phyloP scores from a whole-genome alignment of 2,329 filamentous ascomycete genomes.

The Penicillium digitatum region DNA sequence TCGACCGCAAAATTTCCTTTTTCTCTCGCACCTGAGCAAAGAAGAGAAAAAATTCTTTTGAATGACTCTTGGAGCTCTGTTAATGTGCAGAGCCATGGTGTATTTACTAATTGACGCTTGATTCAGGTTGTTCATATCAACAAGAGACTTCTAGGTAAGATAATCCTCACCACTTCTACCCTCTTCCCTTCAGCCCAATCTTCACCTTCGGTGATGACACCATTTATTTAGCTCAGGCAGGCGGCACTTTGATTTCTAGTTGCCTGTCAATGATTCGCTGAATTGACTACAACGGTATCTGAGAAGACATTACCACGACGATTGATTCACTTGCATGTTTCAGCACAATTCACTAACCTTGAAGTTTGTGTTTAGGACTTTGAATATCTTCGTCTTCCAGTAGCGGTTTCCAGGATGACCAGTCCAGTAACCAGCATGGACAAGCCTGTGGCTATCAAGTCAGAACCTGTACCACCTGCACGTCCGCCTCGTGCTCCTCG shows the following conservation, averaged over 20 bases:
- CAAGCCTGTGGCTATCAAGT: slow-evolving; percentile 15
- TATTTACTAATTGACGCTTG: not conserved
- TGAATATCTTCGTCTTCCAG: slow-evolving; percentile 15
- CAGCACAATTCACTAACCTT: slow-evolving; percentile 23
- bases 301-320: slow-evolving; percentile 51
- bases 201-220: slow-evolving; percentile 46
- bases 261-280: slow-evolving; percentile 50
- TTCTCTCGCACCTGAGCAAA: not conserved
- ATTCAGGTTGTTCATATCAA: slow-evolving; percentile 1
- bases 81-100: slow-evolving; percentile 8
- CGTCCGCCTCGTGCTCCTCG: slow-evolving; percentile 28
- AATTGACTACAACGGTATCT: slow-evolving; percentile 98
- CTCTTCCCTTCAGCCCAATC: slow-evolving; percentile 12
- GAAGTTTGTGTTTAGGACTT: slow-evolving; percentile 13
- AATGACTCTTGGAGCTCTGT: not conserved
- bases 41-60: not conserved
- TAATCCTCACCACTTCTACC: slow-evolving; percentile 1
- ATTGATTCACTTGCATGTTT: slow-evolving; percentile 8
- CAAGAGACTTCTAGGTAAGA: slow-evolving; percentile 19
- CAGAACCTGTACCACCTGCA: slow-evolving; percentile 15
- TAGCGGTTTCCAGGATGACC: slow-evolving; percentile 29
- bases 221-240: slow-evolving; percentile 43
- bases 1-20: slow-evolving; percentile 14
- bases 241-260: slow-evolving; percentile 52
- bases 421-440: slow-evolving; percentile 17